These are phyloP conservation scores for Mycosphaerelloides madeirae DNA, from an alignment of 2,329 filamentous ascomycete genomes.

Conservation along the genomic window DNA sequence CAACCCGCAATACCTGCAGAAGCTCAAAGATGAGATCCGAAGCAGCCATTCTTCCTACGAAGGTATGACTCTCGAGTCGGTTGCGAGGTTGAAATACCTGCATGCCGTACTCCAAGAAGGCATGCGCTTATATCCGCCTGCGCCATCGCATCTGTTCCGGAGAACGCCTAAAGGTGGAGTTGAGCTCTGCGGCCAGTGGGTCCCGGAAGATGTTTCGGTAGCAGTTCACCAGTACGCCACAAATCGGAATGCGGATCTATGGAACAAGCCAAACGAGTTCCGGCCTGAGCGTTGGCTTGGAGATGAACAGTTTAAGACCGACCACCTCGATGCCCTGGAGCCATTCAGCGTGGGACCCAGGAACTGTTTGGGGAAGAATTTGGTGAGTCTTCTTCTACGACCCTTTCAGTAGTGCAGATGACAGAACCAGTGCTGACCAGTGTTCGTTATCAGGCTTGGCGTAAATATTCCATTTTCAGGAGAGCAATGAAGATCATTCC, in stretches of 20 bases:
- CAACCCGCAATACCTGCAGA: slow-evolving; percentile 27
- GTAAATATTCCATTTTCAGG: no score
- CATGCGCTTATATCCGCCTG: slow-evolving; percentile 35
- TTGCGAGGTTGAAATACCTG: slow-evolving; percentile 34
- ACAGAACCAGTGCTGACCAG: no score
- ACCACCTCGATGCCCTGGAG: slow-evolving; percentile 22
- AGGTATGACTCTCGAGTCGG: slow-evolving; percentile 32
- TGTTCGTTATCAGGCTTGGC: no score
- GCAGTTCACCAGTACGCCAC: slow-evolving; percentile 10
- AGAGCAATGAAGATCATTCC: no score
- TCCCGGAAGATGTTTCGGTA: slow-evolving; percentile 17
- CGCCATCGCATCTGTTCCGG: slow-evolving; percentile 22
- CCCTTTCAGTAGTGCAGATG: no score
- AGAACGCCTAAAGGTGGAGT: slow-evolving; percentile 16
- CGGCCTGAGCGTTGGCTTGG: slow-evolving; percentile 32
- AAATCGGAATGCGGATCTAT: slow-evolving; percentile 10
- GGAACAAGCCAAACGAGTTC: slow-evolving; percentile 24
- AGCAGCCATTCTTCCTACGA: slow-evolving; percentile 27
- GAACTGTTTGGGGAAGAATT: slow-evolving; percentile 25
- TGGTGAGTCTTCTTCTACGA: slow-evolving; percentile 27
- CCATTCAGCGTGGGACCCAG: slow-evolving; percentile 24
- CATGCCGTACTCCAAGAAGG: slow-evolving; percentile 35
- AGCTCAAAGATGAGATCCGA: slow-evolving; percentile 35
- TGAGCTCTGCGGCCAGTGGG: slow-evolving; percentile 13
- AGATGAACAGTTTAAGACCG: slow-evolving; percentile 18